These are phyloP conservation scores for Penicillium expansum DNA, from an alignment of 2,329 filamentous ascomycete species.

Conservation along the genomic window DNA sequence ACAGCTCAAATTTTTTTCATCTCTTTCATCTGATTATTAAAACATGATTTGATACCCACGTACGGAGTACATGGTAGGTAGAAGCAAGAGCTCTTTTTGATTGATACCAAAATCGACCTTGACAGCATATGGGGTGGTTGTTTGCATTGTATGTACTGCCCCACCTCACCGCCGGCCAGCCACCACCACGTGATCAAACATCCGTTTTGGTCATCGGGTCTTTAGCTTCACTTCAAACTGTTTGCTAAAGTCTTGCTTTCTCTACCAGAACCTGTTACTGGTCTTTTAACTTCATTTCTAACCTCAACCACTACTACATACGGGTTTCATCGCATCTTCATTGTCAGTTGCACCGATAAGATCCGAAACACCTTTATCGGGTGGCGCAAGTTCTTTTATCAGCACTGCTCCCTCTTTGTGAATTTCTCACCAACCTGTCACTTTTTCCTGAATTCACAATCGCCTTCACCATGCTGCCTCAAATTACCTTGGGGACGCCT, in stretches of 20 bases:
- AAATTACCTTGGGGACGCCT: constrained; percentile 78
- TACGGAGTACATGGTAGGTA: too few relatives aligned
- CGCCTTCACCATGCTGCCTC: constrained; percentile 19
- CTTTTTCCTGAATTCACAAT: background rate
- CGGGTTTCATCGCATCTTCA: background rate
- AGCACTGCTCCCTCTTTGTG: constrained; percentile 2
- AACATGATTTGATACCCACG: background rate
- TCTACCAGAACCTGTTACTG: background rate
- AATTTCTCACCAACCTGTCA: background rate
- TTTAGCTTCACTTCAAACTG: constrained; percentile 2
- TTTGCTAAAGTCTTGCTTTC: background rate
- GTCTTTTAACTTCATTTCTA: background rate
- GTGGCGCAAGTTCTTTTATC: constrained; percentile 19
- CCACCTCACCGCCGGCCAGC: constrained; percentile 69
- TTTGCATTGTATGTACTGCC: background rate
- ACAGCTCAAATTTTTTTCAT: background rate
- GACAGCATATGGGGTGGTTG: background rate
- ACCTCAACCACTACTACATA: background rate
- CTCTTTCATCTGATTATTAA: background rate
- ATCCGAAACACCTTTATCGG: constrained; percentile 11
- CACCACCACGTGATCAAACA: constrained; percentile 52
- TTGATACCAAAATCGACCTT: background rate
- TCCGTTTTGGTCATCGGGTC: constrained; percentile 5
- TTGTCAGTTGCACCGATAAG: background rate
- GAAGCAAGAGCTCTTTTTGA: too few relatives aligned